Conservation (phyloP, 2,329 filamentous ascomycete genomes). For the Ceratocystis eucalypticola region DNA sequence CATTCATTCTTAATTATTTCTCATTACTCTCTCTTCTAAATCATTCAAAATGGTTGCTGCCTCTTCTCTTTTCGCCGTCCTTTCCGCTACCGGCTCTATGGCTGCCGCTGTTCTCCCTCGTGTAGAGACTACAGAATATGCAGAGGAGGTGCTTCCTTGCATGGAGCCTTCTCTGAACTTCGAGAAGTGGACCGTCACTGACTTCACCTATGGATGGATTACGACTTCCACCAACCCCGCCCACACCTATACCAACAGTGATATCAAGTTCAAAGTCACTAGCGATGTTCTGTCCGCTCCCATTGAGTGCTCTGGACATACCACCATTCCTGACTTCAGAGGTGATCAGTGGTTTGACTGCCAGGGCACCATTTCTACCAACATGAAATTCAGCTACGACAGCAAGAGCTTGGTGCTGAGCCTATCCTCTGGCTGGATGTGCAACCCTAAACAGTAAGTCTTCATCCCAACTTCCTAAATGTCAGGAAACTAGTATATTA, state of each 20-base stretch:
- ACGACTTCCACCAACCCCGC: constrained; percentile 38
- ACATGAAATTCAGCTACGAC: constrained; percentile 33
- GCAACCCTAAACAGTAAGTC: constrained; percentile 21
- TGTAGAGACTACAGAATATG: not conserved
- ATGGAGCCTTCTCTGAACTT: constrained; percentile 21
- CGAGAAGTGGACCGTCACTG: constrained; percentile 29
- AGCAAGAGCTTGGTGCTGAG: constrained; percentile 27
- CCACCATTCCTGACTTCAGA: constrained; percentile 35
- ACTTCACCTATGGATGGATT: constrained; percentile 37
- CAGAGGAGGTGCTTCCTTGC: constrained; percentile 19
- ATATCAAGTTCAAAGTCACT: constrained; percentile 36
- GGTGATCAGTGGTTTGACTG: constrained; percentile 35
- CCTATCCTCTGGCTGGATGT: constrained; percentile 39
- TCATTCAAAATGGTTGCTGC: constrained; percentile 16
- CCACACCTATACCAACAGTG: constrained; percentile 37
- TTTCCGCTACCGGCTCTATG: constrained; percentile 14
- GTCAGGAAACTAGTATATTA: not conserved
- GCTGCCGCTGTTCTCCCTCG: constrained; percentile 7
- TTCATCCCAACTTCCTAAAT: not conserved
- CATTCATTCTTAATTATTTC: not conserved
- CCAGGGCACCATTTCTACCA: constrained; percentile 22
- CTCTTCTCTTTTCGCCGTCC: constrained; percentile 3
- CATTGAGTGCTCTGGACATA: constrained; percentile 30
- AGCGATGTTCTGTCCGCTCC: constrained; percentile 32
- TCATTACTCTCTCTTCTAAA: not conserved